A percentile compares a stretch with the other conserved stretches of the same genome.
Evolutionary conservation across 139 green algal species (phyloP).

Genomic region (Penium margaritaceum): DNA sequence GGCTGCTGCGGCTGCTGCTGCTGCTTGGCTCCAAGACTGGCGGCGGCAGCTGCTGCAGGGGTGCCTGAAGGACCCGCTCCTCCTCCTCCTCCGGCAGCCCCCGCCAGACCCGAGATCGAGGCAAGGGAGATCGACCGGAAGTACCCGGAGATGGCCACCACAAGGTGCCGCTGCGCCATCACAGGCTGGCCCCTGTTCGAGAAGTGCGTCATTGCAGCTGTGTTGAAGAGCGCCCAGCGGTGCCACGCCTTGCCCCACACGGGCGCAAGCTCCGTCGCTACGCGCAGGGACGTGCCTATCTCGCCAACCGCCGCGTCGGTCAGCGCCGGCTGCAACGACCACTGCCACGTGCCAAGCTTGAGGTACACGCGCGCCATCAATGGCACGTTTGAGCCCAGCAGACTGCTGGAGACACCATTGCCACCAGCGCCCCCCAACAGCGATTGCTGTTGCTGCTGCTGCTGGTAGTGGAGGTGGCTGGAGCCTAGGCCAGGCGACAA

Average conservation of each 20-base stretch:
- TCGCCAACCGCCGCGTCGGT: constrained; percentile 41
- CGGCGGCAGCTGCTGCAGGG: too few species aligned
- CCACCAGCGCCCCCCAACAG: too few species aligned
- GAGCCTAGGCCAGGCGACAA: too few species aligned
- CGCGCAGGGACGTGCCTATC: constrained; percentile 56
- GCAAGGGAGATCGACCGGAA: constrained; percentile 62
- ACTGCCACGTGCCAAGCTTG: constrained; percentile 71
- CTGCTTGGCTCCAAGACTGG: too few species aligned
- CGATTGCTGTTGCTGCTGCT: constrained; percentile 10
- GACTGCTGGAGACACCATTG: too few species aligned
- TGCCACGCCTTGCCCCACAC: constrained; percentile 95
- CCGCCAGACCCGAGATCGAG: not conserved
- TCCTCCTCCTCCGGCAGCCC: not conserved
- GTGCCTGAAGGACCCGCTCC: too few species aligned
- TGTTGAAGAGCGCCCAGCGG: constrained; percentile 94
- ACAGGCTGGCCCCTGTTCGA: constrained; percentile 2
- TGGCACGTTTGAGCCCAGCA: constrained; percentile 24
- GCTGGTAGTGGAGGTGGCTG: too few species aligned
- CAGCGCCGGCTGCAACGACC: constrained; percentile 60
- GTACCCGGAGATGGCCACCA: constrained; percentile 78
- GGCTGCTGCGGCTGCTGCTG: too few species aligned
- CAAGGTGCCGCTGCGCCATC: constrained; percentile 60
- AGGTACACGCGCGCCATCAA: constrained; percentile 66
- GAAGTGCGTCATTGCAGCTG: constrained; percentile 66
- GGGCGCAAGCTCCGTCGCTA: constrained; percentile 63